Percentiles rank a stretch among this genome's conserved stretches.
phyloP scores from a whole-genome alignment of 1,284 basidiomycete species.

The Austroboletus novae-zelandiae region DNA sequence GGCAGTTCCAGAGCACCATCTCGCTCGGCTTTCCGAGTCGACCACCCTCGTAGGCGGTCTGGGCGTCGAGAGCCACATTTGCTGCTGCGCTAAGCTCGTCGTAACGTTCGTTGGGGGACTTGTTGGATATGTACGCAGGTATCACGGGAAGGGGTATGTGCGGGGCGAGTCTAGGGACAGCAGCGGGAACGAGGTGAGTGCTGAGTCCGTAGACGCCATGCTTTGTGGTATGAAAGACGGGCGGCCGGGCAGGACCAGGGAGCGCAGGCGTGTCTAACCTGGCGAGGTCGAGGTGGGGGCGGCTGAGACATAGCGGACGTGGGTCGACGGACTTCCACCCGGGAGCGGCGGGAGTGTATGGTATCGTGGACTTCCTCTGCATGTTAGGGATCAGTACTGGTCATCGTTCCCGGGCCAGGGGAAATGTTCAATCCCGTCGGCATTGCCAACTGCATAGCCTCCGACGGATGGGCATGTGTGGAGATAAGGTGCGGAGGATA shows the following conservation, averaged over 20 bases:
- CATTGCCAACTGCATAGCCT: no score
- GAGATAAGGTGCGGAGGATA: no score
- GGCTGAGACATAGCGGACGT: conserved; percentile 16
- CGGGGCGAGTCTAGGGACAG: conserved; percentile 57
- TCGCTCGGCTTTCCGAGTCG: conserved; percentile 29
- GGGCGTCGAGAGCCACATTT: conserved; percentile 23
- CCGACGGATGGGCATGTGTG: no score
- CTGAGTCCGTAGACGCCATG: conserved; percentile 40
- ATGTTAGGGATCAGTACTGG: no score
- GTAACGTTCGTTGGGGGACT: conserved; percentile 31
- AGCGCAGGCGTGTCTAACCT: conserved; percentile 7
- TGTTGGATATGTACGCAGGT: conserved; percentile 8
- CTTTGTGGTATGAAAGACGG: conserved; percentile 19
- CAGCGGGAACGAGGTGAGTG: conserved; percentile 75
- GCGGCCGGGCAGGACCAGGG: conserved; percentile 17
- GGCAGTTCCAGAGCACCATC: conserved; percentile 51
- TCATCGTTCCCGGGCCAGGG: no score
- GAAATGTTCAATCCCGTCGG: no score
- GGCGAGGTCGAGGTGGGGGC: conserved; percentile 11
- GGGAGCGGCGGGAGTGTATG: conserved; percentile 18
- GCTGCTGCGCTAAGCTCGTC: conserved; percentile 17
- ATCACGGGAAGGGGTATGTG: conserved; percentile 41
- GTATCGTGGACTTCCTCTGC: conserved; percentile 16
- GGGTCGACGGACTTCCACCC: conserved; percentile 22
- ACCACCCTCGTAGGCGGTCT: conserved; percentile 16